phyloP scores from a whole-genome alignment of 306 rosid genomes.

The Medicago lupulina region DNA sequence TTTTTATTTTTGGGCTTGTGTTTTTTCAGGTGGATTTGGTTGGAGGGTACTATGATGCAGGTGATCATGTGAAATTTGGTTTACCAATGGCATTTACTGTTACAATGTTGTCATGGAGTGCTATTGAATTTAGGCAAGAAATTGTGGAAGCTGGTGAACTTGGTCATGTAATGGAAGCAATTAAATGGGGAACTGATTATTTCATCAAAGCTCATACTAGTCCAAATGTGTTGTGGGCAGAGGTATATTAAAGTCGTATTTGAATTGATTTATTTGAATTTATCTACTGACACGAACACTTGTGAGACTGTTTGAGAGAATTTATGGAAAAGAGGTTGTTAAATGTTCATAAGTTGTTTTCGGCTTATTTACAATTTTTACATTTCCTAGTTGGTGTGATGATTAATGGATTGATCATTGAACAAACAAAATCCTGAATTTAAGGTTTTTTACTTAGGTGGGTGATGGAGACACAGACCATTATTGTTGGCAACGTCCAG shows the following conservation, averaged over 20 bases:
- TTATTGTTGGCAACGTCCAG: slow-evolving; percentile 87
- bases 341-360: too few relatives aligned
- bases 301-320: too few relatives aligned
- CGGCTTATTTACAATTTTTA: too few relatives aligned
- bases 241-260: slow-evolving; percentile 44
- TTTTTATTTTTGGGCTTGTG: not conserved
- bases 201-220: slow-evolving; percentile 91
- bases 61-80: slow-evolving; percentile 88
- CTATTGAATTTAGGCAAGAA: slow-evolving; percentile 66
- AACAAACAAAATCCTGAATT: not conserved
- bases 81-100: slow-evolving; percentile 91
- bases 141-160: slow-evolving; percentile 68
- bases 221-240: slow-evolving; percentile 82
- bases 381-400: too few relatives aligned
- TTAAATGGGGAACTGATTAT: slow-evolving; percentile 91
- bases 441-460: slow-evolving; percentile 51
- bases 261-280: too few relatives aligned
- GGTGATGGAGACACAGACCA: slow-evolving; percentile 92
- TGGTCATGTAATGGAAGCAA: slow-evolving; percentile 77
- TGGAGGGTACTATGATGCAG: slow-evolving; percentile 92
- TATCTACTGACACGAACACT: too few relatives aligned
- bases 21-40: slow-evolving; percentile 74
- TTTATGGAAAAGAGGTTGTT: too few relatives aligned
- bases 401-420: not conserved
- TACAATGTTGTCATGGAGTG: slow-evolving; percentile 88